Percentiles rank a stretch among this genome's conserved stretches.
Conservation (phyloP, 331 rosid species). For the Acacia pycnantha region DNA sequence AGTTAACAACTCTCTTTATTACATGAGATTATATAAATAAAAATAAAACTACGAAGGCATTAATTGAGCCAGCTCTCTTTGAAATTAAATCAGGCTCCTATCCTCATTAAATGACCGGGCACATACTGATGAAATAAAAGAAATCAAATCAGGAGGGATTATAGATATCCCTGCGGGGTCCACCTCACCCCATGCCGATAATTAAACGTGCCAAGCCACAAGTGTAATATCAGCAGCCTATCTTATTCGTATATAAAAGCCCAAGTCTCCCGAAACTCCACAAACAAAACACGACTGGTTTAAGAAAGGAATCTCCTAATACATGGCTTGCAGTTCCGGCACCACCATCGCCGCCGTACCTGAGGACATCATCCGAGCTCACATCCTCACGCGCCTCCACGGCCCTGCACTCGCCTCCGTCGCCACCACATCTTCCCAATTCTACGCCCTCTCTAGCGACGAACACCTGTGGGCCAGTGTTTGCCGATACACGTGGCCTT, state of each 20-base stretch:
- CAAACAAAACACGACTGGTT: not conserved
- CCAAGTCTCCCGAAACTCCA: not conserved
- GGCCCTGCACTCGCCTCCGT: constrained; percentile 72
- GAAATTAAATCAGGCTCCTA: not conserved
- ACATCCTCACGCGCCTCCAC: constrained; percentile 76
- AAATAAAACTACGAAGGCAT: too few relatives aligned
- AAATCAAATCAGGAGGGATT: not conserved
- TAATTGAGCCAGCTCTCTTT: not conserved
- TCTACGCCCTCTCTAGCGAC: constrained; percentile 44
- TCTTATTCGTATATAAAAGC: not conserved
- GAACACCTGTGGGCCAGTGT: constrained; percentile 57
- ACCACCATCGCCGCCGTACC: constrained; percentile 54
- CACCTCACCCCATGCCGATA: not conserved
- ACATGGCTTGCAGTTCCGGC: constrained; percentile 28
- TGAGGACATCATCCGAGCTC: constrained; percentile 55
- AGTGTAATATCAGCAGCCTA: not conserved
- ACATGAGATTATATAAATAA: too few relatives aligned
- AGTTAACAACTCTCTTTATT: too few relatives aligned
- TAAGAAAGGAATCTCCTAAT: not conserved
- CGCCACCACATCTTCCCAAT: constrained; percentile 58
- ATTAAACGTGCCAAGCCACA: not conserved
- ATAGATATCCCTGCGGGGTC: not conserved
- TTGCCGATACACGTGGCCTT: constrained; percentile 79
- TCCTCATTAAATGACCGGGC: not conserved
- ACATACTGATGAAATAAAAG: not conserved